Conservation (phyloP, 2,329 filamentous ascomycete genomes). For the Claviceps sp. region DNA sequence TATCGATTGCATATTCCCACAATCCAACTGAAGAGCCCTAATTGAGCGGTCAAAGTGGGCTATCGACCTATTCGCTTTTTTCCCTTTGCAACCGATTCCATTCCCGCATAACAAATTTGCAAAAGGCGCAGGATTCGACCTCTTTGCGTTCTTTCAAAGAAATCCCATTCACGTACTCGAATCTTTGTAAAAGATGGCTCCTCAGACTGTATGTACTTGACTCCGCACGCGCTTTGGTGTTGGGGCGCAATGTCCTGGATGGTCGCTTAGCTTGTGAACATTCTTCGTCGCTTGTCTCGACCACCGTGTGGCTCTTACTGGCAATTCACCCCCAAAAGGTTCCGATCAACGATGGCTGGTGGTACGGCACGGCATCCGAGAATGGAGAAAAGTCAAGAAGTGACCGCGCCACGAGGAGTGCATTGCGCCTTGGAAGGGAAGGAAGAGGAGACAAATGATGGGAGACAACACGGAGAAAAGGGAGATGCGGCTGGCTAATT, state of each 20-base stretch:
- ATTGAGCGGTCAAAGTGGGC: conserved; percentile 10
- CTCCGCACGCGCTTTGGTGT: conserved; percentile 75
- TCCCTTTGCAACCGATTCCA: conserved; percentile 4
- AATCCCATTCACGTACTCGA: conserved; percentile 8
- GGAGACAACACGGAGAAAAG: background rate
- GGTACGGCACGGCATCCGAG: background rate
- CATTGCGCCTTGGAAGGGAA: conserved; percentile 11
- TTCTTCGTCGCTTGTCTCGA: background rate
- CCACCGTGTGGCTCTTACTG: background rate
- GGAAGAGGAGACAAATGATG: background rate
- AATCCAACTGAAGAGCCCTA: conserved; percentile 20
- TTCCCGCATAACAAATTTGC: conserved; percentile 4
- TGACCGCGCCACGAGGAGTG: background rate
- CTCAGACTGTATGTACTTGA: conserved; percentile 72
- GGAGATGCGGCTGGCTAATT: conserved; percentile 91
- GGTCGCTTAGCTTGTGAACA: background rate
- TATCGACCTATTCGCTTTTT: background rate
- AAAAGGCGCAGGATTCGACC: conserved; percentile 69
- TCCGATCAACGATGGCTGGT: background rate
- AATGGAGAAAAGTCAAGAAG: background rate
- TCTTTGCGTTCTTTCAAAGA: conserved; percentile 38
- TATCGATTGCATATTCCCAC: conserved; percentile 1
- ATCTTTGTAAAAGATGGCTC: conserved; percentile 57
- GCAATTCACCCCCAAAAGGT: background rate
- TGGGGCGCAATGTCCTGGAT: conserved; percentile 31